Base-by-base conservation (phyloP, 2,329 filamentous ascomycete species). In the Capronia americana region DNA sequence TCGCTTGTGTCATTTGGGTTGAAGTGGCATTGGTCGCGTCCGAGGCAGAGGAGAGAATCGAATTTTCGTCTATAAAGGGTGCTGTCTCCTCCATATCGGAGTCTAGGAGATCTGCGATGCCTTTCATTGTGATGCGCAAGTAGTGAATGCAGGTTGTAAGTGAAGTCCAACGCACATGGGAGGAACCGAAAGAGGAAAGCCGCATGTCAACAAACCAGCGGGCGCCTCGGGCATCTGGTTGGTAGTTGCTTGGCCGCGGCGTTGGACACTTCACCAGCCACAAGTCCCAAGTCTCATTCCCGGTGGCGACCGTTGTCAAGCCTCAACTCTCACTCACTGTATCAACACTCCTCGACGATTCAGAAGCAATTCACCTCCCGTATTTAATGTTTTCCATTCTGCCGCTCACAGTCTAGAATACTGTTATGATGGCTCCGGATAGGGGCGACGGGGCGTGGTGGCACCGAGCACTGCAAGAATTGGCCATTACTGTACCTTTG, bases 81-180 rank as follows among this genome's bases (percentile, higher is more conserved):
- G 75, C 74, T 7, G 77, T 69, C 61, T 81, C 79, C 41, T 82
- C 79, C 68, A 77, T 77, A 46, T 85, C 83, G 14, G 81, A 83
- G 56, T 81, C 82, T 10, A 83, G 72, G 24, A 84, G 71, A 10
- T 78, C 79, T 38, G 82, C 82, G 17, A 85, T 71, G 69, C 61
- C 79, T 80, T 38, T 69, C 71, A 73, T 73, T 8, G 48, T 65
- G 57, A 63, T 54, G 55, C 28, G 57, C 14, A 32, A 28, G 34
- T 60, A 51, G 32, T 38, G 20, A 50, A 48, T 59, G 53, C 14
- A 12, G 34, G 30, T 11, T 23, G 5, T 30, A 28, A n/a, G 14
- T 2, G 30, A n/a, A 53, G 23, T 53, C 30, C 17, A 53, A 5
- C 28, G 14, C 46, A 20, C 28, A n/a, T 48, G 30, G 5, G 38